phyloP scores from a whole-genome alignment of 345 rosid species.

The Pistacia vera region DNA sequence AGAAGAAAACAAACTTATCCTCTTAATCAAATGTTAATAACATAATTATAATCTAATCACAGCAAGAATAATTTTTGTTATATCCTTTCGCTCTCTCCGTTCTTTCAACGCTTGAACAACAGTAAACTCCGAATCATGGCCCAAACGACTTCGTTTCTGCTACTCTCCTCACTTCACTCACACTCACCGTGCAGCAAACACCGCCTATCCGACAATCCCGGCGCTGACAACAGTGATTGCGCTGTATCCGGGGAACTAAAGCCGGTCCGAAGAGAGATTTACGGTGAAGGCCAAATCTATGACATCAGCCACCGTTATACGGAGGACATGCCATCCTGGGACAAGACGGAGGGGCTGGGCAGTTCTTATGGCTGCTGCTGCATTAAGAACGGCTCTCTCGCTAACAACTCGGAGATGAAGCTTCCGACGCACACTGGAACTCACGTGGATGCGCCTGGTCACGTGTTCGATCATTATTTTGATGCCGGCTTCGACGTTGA shows the following conservation, averaged over 20 bases:
- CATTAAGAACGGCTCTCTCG: conserved; percentile 81
- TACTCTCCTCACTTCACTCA: not conserved
- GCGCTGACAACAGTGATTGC: conserved; percentile 19
- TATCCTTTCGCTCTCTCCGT: no score
- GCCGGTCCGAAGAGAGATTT: conserved; percentile 80
- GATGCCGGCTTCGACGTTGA: conserved; percentile 91
- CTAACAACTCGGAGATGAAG: conserved; percentile 78
- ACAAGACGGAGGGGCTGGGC: conserved; percentile 50
- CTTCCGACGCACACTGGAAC: conserved; percentile 82
- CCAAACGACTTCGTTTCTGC: not conserved
- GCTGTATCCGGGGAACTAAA: conserved; percentile 27
- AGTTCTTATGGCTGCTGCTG: conserved; percentile 64
- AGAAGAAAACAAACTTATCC: no score
- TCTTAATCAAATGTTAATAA: no score
- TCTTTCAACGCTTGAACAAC: no score
- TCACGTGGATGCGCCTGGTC: conserved; percentile 92
- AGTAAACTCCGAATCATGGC: not conserved
- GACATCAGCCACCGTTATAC: conserved; percentile 80
- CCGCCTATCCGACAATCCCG: conserved; percentile 44
- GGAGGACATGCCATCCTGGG: conserved; percentile 58
- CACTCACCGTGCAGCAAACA: conserved; percentile 21
- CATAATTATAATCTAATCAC: no score
- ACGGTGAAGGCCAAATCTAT: conserved; percentile 62
- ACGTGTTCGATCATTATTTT: conserved; percentile 67
- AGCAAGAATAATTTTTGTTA: no score